Base-by-base conservation (phyloP, 768 basidiomycete genomes). In the Collybiopsis confluens region DNA sequence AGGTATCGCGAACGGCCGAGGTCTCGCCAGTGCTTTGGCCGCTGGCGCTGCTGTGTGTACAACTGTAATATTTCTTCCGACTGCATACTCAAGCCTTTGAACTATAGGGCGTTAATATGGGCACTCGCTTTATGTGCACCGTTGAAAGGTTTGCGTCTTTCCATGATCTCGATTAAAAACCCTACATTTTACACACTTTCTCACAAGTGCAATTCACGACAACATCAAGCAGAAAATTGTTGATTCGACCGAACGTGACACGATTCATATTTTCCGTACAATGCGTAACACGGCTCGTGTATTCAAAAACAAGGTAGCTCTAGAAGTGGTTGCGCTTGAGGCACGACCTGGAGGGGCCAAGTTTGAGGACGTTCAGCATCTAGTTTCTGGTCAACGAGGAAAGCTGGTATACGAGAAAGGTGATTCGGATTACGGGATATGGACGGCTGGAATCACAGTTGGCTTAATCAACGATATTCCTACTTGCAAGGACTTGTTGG, bases 81-180 rank as follows among this genome's bases (percentile, higher is more conserved):
- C 24, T 30, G 41, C n/a, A 41, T 36, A 51, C 44, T 41, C 13
- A 23, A 21, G 24, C 24, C 38, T 54, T 59, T 23, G 57, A 47
- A n/a, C 15, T 37, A n/a, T 38, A 91, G 85, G 94, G 92, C 41
- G 76, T 88, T 11, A 96, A 94, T 63, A 90, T 93, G 88, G 94
- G 89, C 11, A 94, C 93, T 8, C 82, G 92, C 4, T 95, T 97
- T 73, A 88, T 96, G 90, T 90, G 88, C 66, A 95, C 92, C 1
- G 81, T 85, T 10, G 93, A 97, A 67, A 83, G 85, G 82, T 85
- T 62, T 45, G 67, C 61, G 10, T 27, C 5, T 55, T 30, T 15
- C 23, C 41, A 28, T 44, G 15, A 28, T 37, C 57, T 11, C 40
- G 42, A 40, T 37, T 45, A 21, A 44, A 26, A 26, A 8, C 3